These are phyloP conservation scores for Lagenidium sp. DNA, from an alignment of 352 stramenopile genomes.

Conservation along the genomic window DNA sequence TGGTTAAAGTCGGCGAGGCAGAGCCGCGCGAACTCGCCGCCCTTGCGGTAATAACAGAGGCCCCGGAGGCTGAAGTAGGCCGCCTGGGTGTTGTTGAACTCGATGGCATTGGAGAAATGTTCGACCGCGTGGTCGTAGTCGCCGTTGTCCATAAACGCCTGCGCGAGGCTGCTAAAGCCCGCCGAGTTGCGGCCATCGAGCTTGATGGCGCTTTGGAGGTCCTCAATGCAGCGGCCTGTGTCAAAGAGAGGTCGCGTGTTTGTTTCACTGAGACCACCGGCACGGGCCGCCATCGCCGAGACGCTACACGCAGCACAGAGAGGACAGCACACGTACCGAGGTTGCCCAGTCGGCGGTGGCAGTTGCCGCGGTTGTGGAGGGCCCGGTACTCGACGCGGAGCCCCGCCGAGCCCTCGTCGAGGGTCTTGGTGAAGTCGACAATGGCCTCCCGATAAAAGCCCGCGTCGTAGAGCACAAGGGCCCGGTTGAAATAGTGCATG, in stretches of 20 bases:
- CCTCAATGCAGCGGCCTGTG: constrained; percentile 51
- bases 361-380: constrained; percentile 57
- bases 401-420: constrained; percentile 56
- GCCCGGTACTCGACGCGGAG: constrained; percentile 59
- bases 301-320: no score
- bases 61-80: constrained; percentile 60
- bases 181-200: constrained; percentile 57
- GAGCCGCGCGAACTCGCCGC: constrained; percentile 32
- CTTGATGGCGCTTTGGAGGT: constrained; percentile 60
- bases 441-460: constrained; percentile 61
- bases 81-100: constrained; percentile 46
- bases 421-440: constrained; percentile 57
- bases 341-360: constrained; percentile 46
- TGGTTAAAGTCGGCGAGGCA: constrained; percentile 64
- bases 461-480: constrained; percentile 54
- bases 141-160: constrained; percentile 47
- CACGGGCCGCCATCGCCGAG: no score
- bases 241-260: no score
- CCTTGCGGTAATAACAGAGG: constrained; percentile 63
- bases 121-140: constrained; percentile 52
- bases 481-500: constrained; percentile 68
- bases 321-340: constrained; percentile 23
- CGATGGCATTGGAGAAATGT: constrained; percentile 48
- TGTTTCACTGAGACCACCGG: no score
- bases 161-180: constrained; percentile 46